Base-by-base conservation (phyloP, 257 asterid genomes). In the Schizonepeta tenuifolia region DNA sequence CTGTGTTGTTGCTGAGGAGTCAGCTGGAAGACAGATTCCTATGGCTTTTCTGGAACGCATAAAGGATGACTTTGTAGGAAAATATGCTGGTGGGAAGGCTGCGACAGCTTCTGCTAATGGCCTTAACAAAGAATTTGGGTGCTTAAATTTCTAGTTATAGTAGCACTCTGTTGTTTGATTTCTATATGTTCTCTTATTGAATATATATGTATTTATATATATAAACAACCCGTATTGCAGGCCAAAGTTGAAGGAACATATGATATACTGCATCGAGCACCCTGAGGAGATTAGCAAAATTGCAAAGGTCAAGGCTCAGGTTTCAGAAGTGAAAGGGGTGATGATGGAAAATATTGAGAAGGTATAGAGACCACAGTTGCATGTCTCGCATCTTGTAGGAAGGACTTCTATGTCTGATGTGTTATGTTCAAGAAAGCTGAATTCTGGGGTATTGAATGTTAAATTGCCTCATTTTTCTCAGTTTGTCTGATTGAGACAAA, bases 261-360 rank as follows among this genome's bases (percentile, higher is more conserved):
- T 89, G 96, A 79, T 74, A 67, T 90, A 84, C 77, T 90, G 94
- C 71, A 68, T 76, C 47, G 92, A 86, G 69, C 87, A 90, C 79
- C 96, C 96, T 17, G 96, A 90, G 71, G 96, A 90, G 85, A 83
- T 90, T 70, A 90, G 86, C 90, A 90, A 90, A 72, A 77, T 89
- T 75, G 80, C 94, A 13, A 89, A 89, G 76, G 96, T 89, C 72
- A 80, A 87, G 83, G 96, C 94, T 43, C 96, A 89, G 86, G 96
- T 89, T 77, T 87, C 96, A 14, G 96, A 89, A 82, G 96, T 89
- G 65, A 89, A 89, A 77, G 96, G 96, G 75, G 96, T 89, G 61
- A 87, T 89, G 96, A 89, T 89, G 94, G 96, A 90, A 62, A 90
- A 90, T 66, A 90, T 90, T 50, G 96, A 90, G 86, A 90, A 90